Conservation (phyloP, 2,329 filamentous ascomycete species). For the Penicillium frequentans region DNA sequence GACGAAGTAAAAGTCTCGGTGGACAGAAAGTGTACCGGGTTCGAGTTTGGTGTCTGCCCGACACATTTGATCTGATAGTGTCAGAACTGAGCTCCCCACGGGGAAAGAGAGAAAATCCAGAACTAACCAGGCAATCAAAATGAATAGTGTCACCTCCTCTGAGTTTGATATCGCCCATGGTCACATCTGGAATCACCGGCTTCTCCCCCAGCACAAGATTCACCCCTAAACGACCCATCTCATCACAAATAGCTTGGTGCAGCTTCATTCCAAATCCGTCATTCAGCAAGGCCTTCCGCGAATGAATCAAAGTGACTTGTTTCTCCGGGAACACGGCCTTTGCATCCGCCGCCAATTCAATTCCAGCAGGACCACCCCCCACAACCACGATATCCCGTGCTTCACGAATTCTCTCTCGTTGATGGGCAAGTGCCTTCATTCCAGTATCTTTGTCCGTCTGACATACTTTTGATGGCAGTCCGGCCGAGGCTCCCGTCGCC, state of each 20-base stretch:
- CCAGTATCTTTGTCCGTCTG: conserved; percentile 46
- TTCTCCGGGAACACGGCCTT: conserved; percentile 59
- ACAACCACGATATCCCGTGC: conserved; percentile 43
- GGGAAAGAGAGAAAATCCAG: conserved; percentile 7
- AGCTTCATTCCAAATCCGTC: conserved; percentile 50
- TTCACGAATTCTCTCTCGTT: background rate
- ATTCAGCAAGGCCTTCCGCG: conserved; percentile 54
- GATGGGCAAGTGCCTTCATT: conserved; percentile 42
- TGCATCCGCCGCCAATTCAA: conserved; percentile 52
- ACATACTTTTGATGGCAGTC: conserved; percentile 52
- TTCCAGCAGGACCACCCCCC: conserved; percentile 62
- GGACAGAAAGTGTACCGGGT: too few species aligned
- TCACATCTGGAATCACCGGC: conserved; percentile 20
- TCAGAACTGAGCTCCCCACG: background rate
- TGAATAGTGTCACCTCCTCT: conserved; percentile 34
- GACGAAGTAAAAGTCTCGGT: too few species aligned
- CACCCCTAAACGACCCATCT: conserved; percentile 49
- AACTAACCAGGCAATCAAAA: conserved; percentile 52
- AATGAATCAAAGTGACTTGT: conserved; percentile 59
- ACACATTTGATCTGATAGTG: conserved; percentile 46
- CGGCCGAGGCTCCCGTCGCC: conserved; percentile 55
- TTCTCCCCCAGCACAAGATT: conserved; percentile 55
- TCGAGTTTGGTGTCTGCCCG: too few species aligned
- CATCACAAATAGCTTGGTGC: conserved; percentile 40
- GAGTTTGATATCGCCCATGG: conserved; percentile 30